Conservation (phyloP, 2,329 filamentous ascomycete genomes). For the Talaromyces sp. region DNA sequence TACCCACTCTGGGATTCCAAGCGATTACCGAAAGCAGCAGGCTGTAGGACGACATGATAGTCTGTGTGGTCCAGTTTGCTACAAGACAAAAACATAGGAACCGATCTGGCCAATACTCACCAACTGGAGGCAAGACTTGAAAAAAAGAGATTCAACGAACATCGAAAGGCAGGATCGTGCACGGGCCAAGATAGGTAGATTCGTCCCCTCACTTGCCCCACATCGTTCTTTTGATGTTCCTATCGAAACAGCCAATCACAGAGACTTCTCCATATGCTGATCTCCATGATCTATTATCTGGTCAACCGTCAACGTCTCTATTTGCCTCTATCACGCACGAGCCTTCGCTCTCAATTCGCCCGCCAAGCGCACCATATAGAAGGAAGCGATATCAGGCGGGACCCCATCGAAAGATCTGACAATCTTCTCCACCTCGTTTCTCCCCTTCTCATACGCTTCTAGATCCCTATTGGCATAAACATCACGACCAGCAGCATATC, state of each 20-base stretch:
- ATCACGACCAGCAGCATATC: slow-evolving; percentile 70
- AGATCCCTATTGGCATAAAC: slow-evolving; percentile 86
- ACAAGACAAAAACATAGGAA: not conserved
- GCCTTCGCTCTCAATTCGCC: slow-evolving; percentile 54
- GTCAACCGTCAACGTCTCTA: not conserved
- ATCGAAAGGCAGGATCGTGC: not conserved
- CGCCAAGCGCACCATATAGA: slow-evolving; percentile 69
- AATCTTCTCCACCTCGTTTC: slow-evolving; percentile 66
- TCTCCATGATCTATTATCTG: not conserved
- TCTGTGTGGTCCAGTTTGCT: no score
- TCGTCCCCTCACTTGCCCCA: not conserved
- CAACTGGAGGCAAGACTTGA: no score
- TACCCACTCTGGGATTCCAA: not conserved
- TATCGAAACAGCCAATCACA: not conserved
- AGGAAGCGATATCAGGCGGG: slow-evolving; percentile 61
- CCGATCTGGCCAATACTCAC: no score
- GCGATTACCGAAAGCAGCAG: not conserved
- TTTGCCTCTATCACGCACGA: slow-evolving; percentile 21
- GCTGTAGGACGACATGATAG: not conserved
- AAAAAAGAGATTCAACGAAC: no score
- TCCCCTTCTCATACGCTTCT: slow-evolving; percentile 75
- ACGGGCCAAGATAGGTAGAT: not conserved
- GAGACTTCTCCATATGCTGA: not conserved
- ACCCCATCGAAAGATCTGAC: slow-evolving; percentile 45
- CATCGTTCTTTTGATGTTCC: not conserved